These are phyloP conservation scores for Xylariomycetidae sp. DNA, from an alignment of 2,329 filamentous ascomycete species.

Conservation along the genomic window DNA sequence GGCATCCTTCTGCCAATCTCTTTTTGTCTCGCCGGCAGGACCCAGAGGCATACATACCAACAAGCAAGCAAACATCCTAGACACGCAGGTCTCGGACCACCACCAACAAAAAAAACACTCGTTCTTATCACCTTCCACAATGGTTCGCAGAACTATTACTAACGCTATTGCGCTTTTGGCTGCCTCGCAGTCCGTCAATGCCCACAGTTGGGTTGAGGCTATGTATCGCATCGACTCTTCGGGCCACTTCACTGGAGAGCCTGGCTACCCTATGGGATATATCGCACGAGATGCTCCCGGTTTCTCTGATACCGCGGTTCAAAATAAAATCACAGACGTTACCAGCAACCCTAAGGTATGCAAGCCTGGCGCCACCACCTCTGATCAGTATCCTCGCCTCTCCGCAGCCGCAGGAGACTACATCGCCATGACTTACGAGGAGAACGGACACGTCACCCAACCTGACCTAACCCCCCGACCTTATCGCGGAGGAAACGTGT, in stretches of 20 bases:
- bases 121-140: constrained; percentile 9
- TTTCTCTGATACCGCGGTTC: constrained; percentile 55
- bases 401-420: constrained; percentile 55
- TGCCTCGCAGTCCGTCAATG: constrained; percentile 31
- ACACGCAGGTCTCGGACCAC: too few species aligned
- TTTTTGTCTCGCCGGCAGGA: constrained; percentile 21
- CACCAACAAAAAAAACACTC: too few species aligned
- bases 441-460: constrained; percentile 71
- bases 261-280: constrained; percentile 74
- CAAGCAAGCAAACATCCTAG: too few species aligned
- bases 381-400: constrained; percentile 54
- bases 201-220: constrained; percentile 82
- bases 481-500: constrained; percentile 65
- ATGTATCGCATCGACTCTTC: constrained; percentile 66
- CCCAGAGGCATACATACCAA: constrained; percentile 5
- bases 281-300: constrained; percentile 51
- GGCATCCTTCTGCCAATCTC: constrained; percentile 2
- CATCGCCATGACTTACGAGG: constrained; percentile 63
- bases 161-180: constrained; percentile 24
- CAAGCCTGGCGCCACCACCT: constrained; percentile 55
- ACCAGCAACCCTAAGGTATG: constrained; percentile 52
- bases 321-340: constrained; percentile 49
- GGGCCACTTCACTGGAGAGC: constrained; percentile 65
- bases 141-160: constrained; percentile 12
- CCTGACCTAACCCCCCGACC: constrained; percentile 53